These are phyloP conservation scores for Colletotrichum aenigma DNA, from an alignment of 2,329 filamentous ascomycete species.

Conservation along the genomic window DNA sequence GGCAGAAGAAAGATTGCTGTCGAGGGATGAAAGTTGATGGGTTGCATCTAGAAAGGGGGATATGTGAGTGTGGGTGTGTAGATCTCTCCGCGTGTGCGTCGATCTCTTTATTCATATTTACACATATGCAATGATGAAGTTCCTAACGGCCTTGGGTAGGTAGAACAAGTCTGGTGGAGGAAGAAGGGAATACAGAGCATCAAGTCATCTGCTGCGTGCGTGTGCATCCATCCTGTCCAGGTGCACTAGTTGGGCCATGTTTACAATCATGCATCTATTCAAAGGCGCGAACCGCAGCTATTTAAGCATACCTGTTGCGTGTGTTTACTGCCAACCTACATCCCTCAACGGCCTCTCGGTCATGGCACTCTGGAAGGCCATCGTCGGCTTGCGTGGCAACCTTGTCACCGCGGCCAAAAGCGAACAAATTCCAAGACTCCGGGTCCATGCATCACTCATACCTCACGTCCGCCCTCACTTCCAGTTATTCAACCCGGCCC, in stretches of 20 bases:
- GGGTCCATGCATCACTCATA: background rate
- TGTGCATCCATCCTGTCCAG: background rate
- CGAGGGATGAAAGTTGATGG: background rate
- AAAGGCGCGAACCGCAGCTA: background rate
- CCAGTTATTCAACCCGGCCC: conserved; percentile 58
- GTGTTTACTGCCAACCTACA: background rate
- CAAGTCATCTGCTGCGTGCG: background rate
- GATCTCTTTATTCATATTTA: background rate
- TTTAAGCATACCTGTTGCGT: background rate
- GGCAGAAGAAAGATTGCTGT: background rate
- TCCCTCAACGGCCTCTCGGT: background rate
- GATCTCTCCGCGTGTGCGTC: background rate
- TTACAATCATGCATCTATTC: background rate
- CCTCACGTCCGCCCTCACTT: conserved; percentile 37
- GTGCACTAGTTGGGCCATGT: background rate
- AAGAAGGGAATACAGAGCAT: background rate
- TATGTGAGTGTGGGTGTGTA: background rate
- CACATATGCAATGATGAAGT: background rate
- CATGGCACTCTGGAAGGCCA: background rate
- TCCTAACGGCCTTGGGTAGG: background rate
- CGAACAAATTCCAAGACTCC: conserved; percentile 1
- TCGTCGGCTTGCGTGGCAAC: background rate
- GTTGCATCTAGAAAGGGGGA: background rate
- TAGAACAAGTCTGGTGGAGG: background rate
- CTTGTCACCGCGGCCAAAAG: background rate